Evolutionary conservation across 331 rosid genomes (phyloP).

Genomic region (Rosa hybrid): DNA sequence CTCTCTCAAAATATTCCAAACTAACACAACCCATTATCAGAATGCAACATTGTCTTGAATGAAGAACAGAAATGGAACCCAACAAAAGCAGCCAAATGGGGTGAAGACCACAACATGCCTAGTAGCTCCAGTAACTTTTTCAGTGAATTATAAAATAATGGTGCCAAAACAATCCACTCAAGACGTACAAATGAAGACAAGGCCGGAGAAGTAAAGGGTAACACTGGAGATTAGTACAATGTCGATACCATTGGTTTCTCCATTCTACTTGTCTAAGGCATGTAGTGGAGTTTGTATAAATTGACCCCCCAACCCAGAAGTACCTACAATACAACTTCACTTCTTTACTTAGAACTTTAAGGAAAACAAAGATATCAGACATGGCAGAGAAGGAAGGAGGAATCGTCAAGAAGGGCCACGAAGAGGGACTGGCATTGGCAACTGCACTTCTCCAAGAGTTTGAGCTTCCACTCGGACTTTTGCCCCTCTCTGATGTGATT

Average conservation of each 20-base stretch:
- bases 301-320: background rate
- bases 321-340: background rate
- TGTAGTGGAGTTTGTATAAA: constrained; percentile 9
- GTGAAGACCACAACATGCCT: constrained; percentile 18
- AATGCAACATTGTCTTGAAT: constrained; percentile 10
- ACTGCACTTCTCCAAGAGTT: constrained; percentile 60
- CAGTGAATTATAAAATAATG: background rate
- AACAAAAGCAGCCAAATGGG: constrained; percentile 13
- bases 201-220: constrained; percentile 15
- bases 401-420: constrained; percentile 63
- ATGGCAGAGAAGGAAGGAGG: constrained; percentile 87
- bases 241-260: constrained; percentile 39
- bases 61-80: background rate
- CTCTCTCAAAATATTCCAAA: background rate
- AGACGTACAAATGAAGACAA: constrained; percentile 14
- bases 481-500: constrained; percentile 62
- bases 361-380: background rate
- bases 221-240: constrained; percentile 33
- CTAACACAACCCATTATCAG: background rate
- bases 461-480: constrained; percentile 72
- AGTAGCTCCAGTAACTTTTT: background rate
- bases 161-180: background rate
- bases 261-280: constrained; percentile 31
- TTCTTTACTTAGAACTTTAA: background rate
- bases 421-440: constrained; percentile 61